Conservation (phyloP, 768 basidiomycete species). For the Tulasnella sp. region DNA sequence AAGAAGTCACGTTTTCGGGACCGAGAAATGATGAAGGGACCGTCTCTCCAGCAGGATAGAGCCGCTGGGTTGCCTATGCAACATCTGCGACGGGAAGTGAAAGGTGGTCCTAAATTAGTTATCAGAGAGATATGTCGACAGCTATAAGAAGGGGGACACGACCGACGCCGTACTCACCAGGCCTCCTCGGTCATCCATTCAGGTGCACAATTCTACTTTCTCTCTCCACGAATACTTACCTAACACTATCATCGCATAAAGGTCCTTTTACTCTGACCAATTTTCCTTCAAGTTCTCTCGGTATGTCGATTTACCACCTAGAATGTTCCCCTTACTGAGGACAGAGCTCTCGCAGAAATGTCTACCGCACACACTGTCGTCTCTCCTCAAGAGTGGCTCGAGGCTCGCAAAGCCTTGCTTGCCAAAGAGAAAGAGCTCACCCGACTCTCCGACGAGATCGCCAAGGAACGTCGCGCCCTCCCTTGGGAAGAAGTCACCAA, state of each 20-base stretch:
- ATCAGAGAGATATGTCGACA: not conserved
- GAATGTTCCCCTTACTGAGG: not conserved
- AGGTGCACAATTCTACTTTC: not conserved
- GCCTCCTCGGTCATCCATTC: not conserved
- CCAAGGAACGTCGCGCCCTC: slow-evolving; percentile 8
- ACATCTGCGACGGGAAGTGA: not conserved
- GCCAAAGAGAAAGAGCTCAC: not conserved
- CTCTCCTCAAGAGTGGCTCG: not conserved
- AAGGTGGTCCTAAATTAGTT: not conserved
- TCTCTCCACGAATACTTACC: not conserved
- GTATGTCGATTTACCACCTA: not conserved
- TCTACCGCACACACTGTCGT: not conserved
- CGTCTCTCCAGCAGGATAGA: not conserved
- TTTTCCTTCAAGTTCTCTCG: not conserved
- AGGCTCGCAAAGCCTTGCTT: not conserved
- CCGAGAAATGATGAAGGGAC: not conserved
- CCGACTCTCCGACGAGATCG: slow-evolving; percentile 17
- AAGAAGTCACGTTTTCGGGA: not conserved
- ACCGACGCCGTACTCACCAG: not conserved
- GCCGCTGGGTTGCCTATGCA: not conserved
- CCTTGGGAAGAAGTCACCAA: slow-evolving; percentile 8
- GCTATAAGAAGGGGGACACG: not conserved
- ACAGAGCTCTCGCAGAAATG: not conserved
- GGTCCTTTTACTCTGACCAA: not conserved
- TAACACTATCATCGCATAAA: not conserved